phyloP scores from a whole-genome alignment of 75 land plant species.

The Pinus taeda region DNA sequence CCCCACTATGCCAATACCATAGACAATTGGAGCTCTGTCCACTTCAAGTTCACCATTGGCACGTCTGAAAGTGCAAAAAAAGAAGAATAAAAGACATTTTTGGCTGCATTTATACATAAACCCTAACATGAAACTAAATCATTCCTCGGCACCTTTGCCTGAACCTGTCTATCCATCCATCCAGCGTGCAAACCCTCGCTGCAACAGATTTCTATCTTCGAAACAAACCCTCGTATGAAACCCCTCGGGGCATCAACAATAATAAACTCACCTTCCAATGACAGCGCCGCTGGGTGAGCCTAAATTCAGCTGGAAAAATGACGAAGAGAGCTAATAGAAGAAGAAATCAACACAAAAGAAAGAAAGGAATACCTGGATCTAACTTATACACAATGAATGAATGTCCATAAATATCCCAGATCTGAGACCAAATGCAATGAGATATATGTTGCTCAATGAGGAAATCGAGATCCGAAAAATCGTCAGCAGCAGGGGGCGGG shows the following conservation, averaged over 20 bases:
- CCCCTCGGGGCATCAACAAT: constrained; percentile 1
- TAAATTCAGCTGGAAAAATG: background rate
- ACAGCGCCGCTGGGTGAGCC: constrained; percentile 2
- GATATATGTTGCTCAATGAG: background rate
- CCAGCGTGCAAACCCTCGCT: background rate
- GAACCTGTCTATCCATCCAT: background rate
- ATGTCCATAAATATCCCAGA: background rate
- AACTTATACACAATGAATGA: background rate
- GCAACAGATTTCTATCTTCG: background rate
- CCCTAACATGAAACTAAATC: background rate
- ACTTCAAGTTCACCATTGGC: constrained; percentile 3
- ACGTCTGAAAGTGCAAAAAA: background rate
- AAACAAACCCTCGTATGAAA: background rate
- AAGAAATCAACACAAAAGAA: background rate
- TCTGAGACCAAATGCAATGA: background rate
- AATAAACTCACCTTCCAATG: constrained; percentile 5
- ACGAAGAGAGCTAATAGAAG: background rate
- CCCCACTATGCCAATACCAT: background rate
- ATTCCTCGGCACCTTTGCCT: background rate
- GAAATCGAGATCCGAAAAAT: background rate
- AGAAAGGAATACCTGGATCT: constrained; percentile 1
- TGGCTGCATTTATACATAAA: background rate
- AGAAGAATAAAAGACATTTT: background rate
- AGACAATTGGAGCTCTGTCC: background rate
- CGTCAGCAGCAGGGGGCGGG: constrained; percentile 1